phyloP scores from a whole-genome alignment of 73 alveolate genomes.

The Symbiodinium pilosum region DNA sequence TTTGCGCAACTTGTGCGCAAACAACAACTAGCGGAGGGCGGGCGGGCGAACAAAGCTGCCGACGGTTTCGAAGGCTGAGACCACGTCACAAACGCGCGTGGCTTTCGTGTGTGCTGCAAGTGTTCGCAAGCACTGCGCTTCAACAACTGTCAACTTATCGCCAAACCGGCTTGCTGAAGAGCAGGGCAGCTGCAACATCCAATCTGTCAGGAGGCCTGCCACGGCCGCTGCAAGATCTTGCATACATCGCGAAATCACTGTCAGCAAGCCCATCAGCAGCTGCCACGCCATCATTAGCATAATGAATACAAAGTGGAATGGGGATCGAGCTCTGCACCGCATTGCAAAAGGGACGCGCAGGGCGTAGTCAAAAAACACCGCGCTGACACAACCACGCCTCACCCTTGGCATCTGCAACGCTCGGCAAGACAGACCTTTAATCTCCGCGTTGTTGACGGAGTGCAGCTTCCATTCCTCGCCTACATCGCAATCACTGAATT shows the following conservation, averaged over 20 bases:
- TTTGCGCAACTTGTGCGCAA: neutral
- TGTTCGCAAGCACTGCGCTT: neutral
- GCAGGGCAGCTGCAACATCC: too few species aligned
- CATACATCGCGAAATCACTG: too few species aligned
- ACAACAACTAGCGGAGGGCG: neutral
- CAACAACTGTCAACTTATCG: too few species aligned
- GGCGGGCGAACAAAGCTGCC: neutral
- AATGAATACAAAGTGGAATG: neutral
- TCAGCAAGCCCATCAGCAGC: conserved; percentile 39
- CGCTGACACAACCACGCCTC: neutral
- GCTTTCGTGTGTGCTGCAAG: neutral
- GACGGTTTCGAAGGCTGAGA: neutral
- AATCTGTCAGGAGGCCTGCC: too few species aligned
- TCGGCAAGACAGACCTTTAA: neutral
- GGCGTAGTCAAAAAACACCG: neutral
- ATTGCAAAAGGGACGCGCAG: neutral
- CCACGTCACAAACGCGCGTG: neutral
- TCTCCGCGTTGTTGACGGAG: neutral
- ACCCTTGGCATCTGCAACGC: neutral
- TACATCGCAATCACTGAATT: neutral
- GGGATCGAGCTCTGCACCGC: neutral
- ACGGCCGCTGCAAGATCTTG: too few species aligned
- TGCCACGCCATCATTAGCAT: neutral
- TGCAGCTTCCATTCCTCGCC: neutral
- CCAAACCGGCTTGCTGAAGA: too few species aligned